Percentiles rank a stretch among this genome's conserved stretches.
phyloP scores from a whole-genome alignment of 805 yeast species.

The Helenozyma rhizophorensis region DNA sequence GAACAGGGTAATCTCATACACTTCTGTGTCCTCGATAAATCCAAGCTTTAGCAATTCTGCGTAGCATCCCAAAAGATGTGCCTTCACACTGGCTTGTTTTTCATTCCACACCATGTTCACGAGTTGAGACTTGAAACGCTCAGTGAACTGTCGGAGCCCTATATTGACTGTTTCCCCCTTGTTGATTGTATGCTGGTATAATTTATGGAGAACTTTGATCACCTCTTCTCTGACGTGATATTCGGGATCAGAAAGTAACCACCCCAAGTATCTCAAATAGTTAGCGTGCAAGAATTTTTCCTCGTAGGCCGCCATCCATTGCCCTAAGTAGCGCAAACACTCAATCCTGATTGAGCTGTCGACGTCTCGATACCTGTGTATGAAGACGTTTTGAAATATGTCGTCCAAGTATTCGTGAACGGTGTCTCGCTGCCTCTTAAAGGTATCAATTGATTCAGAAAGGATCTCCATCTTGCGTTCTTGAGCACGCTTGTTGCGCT shows the following conservation, averaged over 20 bases:
- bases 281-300: conserved; percentile 66
- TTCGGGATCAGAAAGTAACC: conserved; percentile 75
- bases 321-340: conserved; percentile 59
- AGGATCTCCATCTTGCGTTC: conserved; percentile 45
- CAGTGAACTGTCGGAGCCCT: conserved; percentile 75
- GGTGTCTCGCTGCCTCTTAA: conserved; percentile 45
- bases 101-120: conserved; percentile 50
- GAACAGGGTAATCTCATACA: conserved; percentile 12
- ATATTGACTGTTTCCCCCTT: conserved; percentile 34
- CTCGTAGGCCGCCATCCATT: conserved; percentile 69
- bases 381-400: conserved; percentile 60
- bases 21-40: conserved; percentile 58
- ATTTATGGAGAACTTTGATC: conserved; percentile 47
- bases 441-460: conserved; percentile 33
- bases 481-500: conserved; percentile 23
- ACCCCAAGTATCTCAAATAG: conserved; percentile 74
- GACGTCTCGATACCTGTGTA: conserved; percentile 75
- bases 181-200: conserved; percentile 33
- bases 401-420: conserved; percentile 59
- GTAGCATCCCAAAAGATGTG: conserved; percentile 47
- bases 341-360: conserved; percentile 69
- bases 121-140: conserved; percentile 62
- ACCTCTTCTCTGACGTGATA: conserved; percentile 62
- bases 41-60: conserved; percentile 56
- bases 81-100: conserved; percentile 51